Base-by-base conservation (phyloP, 805 yeast genomes). In the Maudiozyma turicensis region DNA sequence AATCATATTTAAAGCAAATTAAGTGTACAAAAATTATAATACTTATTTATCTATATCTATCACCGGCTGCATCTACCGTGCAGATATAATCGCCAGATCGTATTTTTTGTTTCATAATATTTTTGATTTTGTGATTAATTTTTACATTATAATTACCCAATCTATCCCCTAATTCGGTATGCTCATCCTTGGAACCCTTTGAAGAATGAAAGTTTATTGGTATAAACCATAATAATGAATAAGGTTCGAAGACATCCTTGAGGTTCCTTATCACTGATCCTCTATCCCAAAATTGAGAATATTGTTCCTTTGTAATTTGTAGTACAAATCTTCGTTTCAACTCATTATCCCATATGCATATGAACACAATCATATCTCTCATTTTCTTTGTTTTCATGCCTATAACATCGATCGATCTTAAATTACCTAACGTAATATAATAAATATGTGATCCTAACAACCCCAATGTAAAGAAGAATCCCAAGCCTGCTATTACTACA, bases 331-430 rank as follows among this genome's bases (percentile, higher is more conserved):
- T 61, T 13, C 56, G 49, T 1, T 37, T 20, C 9, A 7, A 10
- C 10, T 70, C 73, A 8, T 58, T 58, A 37, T 70, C 67, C 6
- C 48, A 45, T 47, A 52, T 55, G 45, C 65, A 61, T 34, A 67
- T 67, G 47, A 40, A 63, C 45, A 57, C 55, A 44, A 58, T 57
- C 43, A 54, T 55, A 13, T 38, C 34, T 30, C 43, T 38, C 29
- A 28, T 40, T 42, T 14, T 37, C 8, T 43, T 37, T 10, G n/a
- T 15, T 10, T 31, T 37, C 13, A 38, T 14, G 7, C 49, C 65
- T 39, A 82, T 59, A 35, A 77, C 81, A 53, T 84, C 91, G 10
- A 86, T 58, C 0, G 88, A 74, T 0, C 86, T 77, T 50, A 72
- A 65, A 54, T 84, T 82, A 7, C 52, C 50, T 8, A 6, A 2